Evolutionary conservation across 306 rosid species (phyloP), one percentile per base, ranked within the genome.

Genomic region (Leucaena leucocephala): DNA sequence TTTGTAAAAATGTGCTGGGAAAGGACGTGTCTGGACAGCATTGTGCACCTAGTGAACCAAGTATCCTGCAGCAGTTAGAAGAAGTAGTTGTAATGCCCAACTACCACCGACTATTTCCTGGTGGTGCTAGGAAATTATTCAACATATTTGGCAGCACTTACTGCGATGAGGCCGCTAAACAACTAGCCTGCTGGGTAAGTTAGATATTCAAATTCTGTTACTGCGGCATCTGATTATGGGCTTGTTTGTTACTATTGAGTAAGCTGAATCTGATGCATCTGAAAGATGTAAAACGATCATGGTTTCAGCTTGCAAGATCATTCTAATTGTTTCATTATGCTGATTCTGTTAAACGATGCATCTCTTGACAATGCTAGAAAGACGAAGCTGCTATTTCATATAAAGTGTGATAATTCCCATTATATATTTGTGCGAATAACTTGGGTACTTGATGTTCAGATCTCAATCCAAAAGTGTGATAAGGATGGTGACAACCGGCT

Each of bases 11-110:
- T 84, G 97, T 92, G 52, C 74, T 89, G 65, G 97, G 89, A 84
- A 88, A 85, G 76, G 95, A 91, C 76, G 80, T 85, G 54, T 86
- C 97, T 59, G 98, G 97, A 33, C 97, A 92, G 83, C 98, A 91
- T 84, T 94, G 98, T 88, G 98, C 95, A 19, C 98, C 98, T 43
- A 92, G 97, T 64, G 98, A 94, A 73, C 89, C 97, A 8, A 89
- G 97, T 74, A 92, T 94, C 69, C 85, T 92, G 78, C 98, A 94
- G 86, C 98, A 94, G 86, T 89, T 94, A 13, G 98, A 94, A 82
- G 98, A 92, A 81, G 98, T 92, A 15, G 98, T 94, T 67, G 97
- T 94, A 82, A 84, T 92, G 91, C 98, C 98, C 65, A 94, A 94
- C 74, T 94, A 94, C 87, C 92, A 94, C 52, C 90, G 98, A 27